A percentile compares a stretch with the other conserved stretches of the same genome.
Conservation (phyloP, 768 basidiomycete genomes). For the Boletus rubroflammeus region DNA sequence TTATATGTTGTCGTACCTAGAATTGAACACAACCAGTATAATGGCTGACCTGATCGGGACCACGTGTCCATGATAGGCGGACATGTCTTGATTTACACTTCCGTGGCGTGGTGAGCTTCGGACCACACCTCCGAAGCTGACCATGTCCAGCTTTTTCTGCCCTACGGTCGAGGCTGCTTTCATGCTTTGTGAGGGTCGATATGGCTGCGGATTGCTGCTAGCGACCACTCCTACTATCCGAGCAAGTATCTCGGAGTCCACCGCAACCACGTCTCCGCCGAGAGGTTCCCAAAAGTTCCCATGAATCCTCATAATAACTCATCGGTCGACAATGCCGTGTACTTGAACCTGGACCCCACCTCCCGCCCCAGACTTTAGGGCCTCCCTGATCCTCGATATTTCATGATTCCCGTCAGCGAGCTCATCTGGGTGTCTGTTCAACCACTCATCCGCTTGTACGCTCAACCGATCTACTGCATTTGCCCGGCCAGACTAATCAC, state of each 20-base stretch:
- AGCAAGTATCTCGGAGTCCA: neutral
- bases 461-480: slow-evolving; percentile 3
- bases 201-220: neutral
- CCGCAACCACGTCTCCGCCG: neutral
- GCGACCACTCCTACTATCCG: neutral
- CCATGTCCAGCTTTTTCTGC: neutral
- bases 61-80: neutral
- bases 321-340: slow-evolving; percentile 1
- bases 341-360: slow-evolving; percentile 1
- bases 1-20: neutral
- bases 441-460: slow-evolving; percentile 59
- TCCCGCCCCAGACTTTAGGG: neutral
- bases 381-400: neutral
- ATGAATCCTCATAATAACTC: neutral
- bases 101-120: neutral
- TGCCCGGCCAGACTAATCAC: neutral
- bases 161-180: neutral
- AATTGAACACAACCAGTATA: neutral
- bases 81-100: neutral
- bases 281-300: neutral
- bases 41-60: neutral
- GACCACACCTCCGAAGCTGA: neutral
- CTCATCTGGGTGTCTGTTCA: slow-evolving; percentile 63
- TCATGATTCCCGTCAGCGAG: slow-evolving; percentile 36
- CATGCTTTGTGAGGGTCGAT: neutral